A percentile compares a stretch with the other conserved stretches of the same genome.
Conservation (phyloP, 371 early-diverging fungal genomes). For the Apophysomyces variabilis region DNA sequence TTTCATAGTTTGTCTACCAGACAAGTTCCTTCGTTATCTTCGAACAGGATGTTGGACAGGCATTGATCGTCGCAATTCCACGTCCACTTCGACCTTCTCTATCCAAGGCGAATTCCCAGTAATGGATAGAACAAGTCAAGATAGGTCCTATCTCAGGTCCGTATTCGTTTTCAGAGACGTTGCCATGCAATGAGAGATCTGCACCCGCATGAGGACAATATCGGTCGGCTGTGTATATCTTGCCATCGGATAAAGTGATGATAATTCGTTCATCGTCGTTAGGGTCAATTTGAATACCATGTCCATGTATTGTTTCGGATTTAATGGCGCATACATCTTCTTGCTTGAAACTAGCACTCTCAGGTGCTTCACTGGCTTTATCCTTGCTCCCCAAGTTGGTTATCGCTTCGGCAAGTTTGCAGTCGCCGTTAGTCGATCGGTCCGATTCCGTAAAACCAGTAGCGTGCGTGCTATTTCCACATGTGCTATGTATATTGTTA, state of each 20-base stretch:
- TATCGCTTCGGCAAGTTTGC: too few species aligned
- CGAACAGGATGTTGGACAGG: constrained; percentile 34
- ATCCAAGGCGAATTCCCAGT: constrained; percentile 54
- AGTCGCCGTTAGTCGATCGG: too few species aligned
- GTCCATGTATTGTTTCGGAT: background rate
- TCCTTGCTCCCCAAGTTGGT: too few species aligned
- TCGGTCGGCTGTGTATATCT: constrained; percentile 45
- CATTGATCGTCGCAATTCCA: constrained; percentile 42
- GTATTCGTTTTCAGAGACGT: constrained; percentile 47
- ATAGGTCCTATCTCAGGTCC: constrained; percentile 55
- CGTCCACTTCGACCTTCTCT: constrained; percentile 40
- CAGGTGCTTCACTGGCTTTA: too few species aligned
- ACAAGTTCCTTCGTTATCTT: constrained; percentile 16
- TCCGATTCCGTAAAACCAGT: too few species aligned
- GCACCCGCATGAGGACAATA: constrained; percentile 62
- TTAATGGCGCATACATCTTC: too few species aligned
- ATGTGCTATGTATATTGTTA: background rate
- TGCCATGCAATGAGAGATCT: constrained; percentile 44
- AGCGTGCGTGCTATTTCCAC: too few species aligned
- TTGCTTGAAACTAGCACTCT: too few species aligned
- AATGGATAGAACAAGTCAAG: constrained; percentile 47
- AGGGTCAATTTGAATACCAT: constrained; percentile 42
- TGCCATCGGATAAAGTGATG: constrained; percentile 46
- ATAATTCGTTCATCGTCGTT: constrained; percentile 45
- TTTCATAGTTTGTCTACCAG: constrained; percentile 12